phyloP scores from a whole-genome alignment of 768 basidiomycete genomes.

The Naganishia vaughanmartiniae region DNA sequence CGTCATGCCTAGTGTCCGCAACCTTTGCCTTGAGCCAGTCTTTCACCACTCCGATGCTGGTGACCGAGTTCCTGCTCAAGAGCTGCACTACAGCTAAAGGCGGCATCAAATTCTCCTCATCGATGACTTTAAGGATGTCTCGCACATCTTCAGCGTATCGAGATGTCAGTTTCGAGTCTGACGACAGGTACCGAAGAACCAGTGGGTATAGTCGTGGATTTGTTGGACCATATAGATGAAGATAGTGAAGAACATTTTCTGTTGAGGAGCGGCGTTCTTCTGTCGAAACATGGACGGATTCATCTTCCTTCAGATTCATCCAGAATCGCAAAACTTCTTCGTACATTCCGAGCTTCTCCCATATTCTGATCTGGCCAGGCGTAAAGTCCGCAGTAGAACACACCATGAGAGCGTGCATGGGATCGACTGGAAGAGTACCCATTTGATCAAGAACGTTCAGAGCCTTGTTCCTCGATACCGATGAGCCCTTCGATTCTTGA shows the following conservation, averaged over 20 bases:
- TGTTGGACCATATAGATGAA: conserved; percentile 69
- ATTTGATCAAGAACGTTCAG: conserved; percentile 63
- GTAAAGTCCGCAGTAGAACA: conserved; percentile 82
- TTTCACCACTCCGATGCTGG: conserved; percentile 86
- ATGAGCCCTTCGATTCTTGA: conserved; percentile 50
- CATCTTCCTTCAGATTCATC: conserved; percentile 65
- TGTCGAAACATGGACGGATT: neutral
- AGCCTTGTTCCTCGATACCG: conserved; percentile 62
- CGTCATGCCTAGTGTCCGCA: conserved; percentile 67
- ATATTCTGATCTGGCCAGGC: conserved; percentile 78
- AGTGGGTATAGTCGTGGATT: conserved; percentile 79
- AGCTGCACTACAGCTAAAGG: conserved; percentile 87
- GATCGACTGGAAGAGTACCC: conserved; percentile 68
- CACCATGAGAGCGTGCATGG: conserved; percentile 87
- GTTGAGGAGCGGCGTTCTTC: conserved; percentile 47
- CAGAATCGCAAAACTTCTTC: conserved; percentile 91
- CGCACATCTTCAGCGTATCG: conserved; percentile 70
- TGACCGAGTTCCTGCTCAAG: conserved; percentile 79
- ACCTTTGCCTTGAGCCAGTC: conserved; percentile 83
- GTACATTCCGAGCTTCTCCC: conserved; percentile 93
- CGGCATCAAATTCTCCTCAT: conserved; percentile 76
- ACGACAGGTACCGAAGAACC: conserved; percentile 84
- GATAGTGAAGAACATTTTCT: conserved; percentile 66
- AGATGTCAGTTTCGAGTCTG: conserved; percentile 68
- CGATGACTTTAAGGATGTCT: conserved; percentile 70